Evolutionary conservation across 306 rosid genomes (phyloP).

Genomic region (Betula pendula): DNA sequence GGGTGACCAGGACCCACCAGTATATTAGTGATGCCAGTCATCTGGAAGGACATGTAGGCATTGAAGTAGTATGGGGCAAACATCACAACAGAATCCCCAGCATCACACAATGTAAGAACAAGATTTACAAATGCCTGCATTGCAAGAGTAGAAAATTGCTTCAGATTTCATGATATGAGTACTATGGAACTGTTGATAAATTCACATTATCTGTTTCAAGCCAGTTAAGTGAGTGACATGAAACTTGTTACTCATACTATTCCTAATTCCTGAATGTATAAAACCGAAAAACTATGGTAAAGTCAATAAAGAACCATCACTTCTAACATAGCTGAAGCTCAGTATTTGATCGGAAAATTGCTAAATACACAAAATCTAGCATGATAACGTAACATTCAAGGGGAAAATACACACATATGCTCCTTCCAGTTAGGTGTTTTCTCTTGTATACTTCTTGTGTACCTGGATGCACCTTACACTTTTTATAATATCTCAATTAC

Average conservation of each 20-base stretch:
- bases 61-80: constrained; percentile 96
- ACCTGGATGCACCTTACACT: too few relatives aligned
- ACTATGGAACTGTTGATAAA: constrained; percentile 2
- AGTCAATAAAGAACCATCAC: neutral
- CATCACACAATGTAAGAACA: constrained; percentile 93
- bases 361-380: neutral
- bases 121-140: constrained; percentile 95
- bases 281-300: neutral
- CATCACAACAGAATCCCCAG: constrained; percentile 88
- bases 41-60: constrained; percentile 89
- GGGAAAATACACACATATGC: neutral
- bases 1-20: constrained; percentile 81
- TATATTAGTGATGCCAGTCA: constrained; percentile 90
- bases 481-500: too few relatives aligned
- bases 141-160: constrained; percentile 21
- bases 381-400: constrained; percentile 1
- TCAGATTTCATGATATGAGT: constrained; percentile 29
- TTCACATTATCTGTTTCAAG: neutral
- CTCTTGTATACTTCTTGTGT: too few relatives aligned
- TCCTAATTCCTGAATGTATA: neutral
- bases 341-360: neutral
- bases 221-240: neutral
- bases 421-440: too few relatives aligned
- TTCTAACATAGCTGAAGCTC: neutral
- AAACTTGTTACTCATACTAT: neutral